Percentiles rank a stretch among this genome's conserved stretches.
These are phyloP conservation scores for Cystoderma amianthinum DNA, from an alignment of 768 basidiomycete species.

Conservation along the genomic window DNA sequence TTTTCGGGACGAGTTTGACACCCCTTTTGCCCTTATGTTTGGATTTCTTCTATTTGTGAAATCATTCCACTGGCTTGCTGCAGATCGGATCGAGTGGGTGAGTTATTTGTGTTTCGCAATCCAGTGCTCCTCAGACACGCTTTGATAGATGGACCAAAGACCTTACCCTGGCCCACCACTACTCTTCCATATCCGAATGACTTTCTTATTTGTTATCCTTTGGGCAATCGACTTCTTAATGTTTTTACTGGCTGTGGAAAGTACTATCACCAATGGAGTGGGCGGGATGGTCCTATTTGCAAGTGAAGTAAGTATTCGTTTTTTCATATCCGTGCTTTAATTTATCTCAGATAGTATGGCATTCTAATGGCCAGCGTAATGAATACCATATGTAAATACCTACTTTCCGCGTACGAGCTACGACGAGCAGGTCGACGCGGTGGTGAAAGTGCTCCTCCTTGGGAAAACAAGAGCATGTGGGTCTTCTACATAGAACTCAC, in stretches of 20 bases:
- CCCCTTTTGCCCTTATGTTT: slow-evolving; percentile 91
- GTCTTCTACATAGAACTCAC: slow-evolving; percentile 89
- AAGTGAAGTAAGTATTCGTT: slow-evolving; percentile 61
- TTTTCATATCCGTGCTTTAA: too few species aligned
- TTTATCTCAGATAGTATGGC: slow-evolving; percentile 58
- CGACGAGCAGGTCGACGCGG: slow-evolving; percentile 71
- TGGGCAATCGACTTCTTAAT: slow-evolving; percentile 71
- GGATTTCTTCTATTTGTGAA: slow-evolving; percentile 92
- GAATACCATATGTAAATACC: slow-evolving; percentile 77
- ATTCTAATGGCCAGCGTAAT: slow-evolving; percentile 78
- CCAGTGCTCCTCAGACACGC: slow-evolving; percentile 6
- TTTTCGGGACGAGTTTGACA: slow-evolving; percentile 92
- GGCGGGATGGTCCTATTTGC: slow-evolving; percentile 94
- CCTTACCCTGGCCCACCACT: slow-evolving; percentile 79
- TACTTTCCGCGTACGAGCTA: slow-evolving; percentile 75
- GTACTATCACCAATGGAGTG: slow-evolving; percentile 70
- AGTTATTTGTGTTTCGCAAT: slow-evolving; percentile 3
- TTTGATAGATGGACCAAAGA: slow-evolving; percentile 92
- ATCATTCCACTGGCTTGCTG: slow-evolving; percentile 96
- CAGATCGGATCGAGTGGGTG: slow-evolving; percentile 96
- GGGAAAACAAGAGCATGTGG: slow-evolving; percentile 99
- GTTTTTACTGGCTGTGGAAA: slow-evolving; percentile 77
- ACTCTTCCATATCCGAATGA: slow-evolving; percentile 83
- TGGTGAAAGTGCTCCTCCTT: slow-evolving; percentile 81
- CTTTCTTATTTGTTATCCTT: slow-evolving; percentile 64